Percentiles rank a stretch among this genome's conserved stretches.
Evolutionary conservation across 495 filamentous ascomycete genomes (phyloP).

Genomic region (Bryoglossum gracile): DNA sequence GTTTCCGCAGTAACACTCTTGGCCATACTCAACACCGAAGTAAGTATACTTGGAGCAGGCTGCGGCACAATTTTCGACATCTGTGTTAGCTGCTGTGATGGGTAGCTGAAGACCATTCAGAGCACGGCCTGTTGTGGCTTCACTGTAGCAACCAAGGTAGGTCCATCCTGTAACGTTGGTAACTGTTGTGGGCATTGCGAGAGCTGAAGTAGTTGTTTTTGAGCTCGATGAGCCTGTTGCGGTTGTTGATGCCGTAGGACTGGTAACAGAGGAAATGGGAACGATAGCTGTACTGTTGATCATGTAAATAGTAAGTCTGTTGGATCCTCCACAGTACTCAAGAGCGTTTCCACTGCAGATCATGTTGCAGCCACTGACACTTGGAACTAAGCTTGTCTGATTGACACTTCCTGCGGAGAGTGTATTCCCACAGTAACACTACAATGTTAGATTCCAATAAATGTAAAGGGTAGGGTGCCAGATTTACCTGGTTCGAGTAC

Average conservation of each 20-base stretch:
- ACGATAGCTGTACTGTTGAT: not conserved
- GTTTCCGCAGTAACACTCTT: constrained; percentile 44
- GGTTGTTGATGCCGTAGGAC: not conserved
- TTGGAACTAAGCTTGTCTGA: constrained; percentile 13
- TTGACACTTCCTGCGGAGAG: constrained; percentile 21
- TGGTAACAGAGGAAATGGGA: not conserved
- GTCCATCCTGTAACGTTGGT: constrained; percentile 22
- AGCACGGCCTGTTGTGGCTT: constrained; percentile 26
- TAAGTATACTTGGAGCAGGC: constrained; percentile 14
- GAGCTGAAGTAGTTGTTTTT: not conserved
- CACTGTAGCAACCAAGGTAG: constrained; percentile 40
- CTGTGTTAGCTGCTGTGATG: constrained; percentile 14
- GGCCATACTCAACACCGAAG: constrained; percentile 24
- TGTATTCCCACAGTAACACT: constrained; percentile 21
- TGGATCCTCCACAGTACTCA: constrained; percentile 8
- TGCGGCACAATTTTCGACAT: constrained; percentile 28
- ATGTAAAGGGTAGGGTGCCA: not conserved
- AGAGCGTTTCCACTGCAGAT: constrained; percentile 24
- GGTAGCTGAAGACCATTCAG: constrained; percentile 12
- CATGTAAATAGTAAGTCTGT: constrained; percentile 7
- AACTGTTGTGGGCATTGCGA: not conserved
- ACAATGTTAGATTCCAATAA: too few relatives aligned
- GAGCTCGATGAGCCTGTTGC: not conserved
- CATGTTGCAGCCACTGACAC: constrained; percentile 23
- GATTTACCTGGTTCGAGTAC: constrained; percentile 20